These are phyloP conservation scores for Samsoniella hepiali DNA, from an alignment of 2,329 filamentous ascomycete species.

Conservation along the genomic window DNA sequence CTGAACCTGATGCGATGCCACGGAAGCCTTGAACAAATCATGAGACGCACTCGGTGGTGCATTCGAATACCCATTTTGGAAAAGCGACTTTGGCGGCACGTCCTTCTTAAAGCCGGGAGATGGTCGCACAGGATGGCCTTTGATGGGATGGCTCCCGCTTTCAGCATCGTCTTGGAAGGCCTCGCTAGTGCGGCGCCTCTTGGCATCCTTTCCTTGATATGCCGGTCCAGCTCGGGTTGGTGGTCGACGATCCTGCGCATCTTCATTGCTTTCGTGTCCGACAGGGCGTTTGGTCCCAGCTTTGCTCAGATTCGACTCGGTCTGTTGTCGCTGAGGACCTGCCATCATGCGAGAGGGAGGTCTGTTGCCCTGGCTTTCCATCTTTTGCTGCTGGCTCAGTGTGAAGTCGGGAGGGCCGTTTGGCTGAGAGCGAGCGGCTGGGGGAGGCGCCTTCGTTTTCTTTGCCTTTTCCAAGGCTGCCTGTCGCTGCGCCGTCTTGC, in stretches of 20 bases:
- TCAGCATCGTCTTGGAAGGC: slow-evolving; percentile 63
- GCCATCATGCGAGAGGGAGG: slow-evolving; percentile 59
- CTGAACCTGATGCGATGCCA: slow-evolving; percentile 65
- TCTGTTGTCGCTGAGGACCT: slow-evolving; percentile 48
- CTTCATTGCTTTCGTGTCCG: slow-evolving; percentile 55
- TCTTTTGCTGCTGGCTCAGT: slow-evolving; percentile 28
- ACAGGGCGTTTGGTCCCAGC: slow-evolving; percentile 60
- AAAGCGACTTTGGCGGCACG: slow-evolving; percentile 55
- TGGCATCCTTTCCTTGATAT: slow-evolving; percentile 68
- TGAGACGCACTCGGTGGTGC: slow-evolving; percentile 52
- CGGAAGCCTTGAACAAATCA: slow-evolving; percentile 63
- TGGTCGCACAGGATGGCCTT: slow-evolving; percentile 80
- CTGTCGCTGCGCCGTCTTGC: slow-evolving; percentile 63
- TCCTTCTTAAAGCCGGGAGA: slow-evolving; percentile 70
- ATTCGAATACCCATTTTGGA: slow-evolving; percentile 59
- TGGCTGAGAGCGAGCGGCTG: slow-evolving; percentile 53
- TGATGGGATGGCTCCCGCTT: slow-evolving; percentile 60
- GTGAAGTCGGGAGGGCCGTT: slow-evolving; percentile 48
- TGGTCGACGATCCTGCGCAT: slow-evolving; percentile 47
- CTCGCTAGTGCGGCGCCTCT: slow-evolving; percentile 76
- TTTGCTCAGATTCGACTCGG: slow-evolving; percentile 43
- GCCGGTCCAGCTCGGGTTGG: slow-evolving; percentile 53
- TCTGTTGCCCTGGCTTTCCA: slow-evolving; percentile 36
- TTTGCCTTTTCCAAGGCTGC: slow-evolving; percentile 63
- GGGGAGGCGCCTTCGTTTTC: slow-evolving; percentile 60